These are phyloP conservation scores for Dioscorea alata DNA, from an alignment of 106 monocot genomes.

Conservation along the genomic window DNA sequence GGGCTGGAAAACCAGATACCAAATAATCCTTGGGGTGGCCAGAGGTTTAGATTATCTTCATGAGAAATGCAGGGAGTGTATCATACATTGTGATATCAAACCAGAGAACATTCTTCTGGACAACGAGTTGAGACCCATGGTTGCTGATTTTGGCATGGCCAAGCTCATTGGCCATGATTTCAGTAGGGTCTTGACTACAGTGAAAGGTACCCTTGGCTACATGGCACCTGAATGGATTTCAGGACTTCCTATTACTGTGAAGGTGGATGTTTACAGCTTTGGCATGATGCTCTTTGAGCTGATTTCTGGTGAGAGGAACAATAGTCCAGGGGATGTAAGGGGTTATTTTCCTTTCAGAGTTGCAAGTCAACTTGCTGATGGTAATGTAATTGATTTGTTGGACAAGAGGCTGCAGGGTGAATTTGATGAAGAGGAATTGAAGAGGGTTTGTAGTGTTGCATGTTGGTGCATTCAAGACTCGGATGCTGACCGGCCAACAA, in stretches of 20 bases:
- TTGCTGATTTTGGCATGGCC: slow-evolving; percentile 58
- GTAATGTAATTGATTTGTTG: slow-evolving; percentile 3
- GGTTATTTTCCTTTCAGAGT: slow-evolving; percentile 37
- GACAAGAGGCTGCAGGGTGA: slow-evolving; percentile 19
- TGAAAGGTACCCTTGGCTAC: slow-evolving; percentile 56
- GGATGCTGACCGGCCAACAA: slow-evolving; percentile 21
- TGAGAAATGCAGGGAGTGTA: slow-evolving; percentile 18
- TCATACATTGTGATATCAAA: slow-evolving; percentile 37
- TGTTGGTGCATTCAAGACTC: slow-evolving; percentile 30
- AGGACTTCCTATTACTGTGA: slow-evolving; percentile 37
- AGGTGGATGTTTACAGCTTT: slow-evolving; percentile 55
- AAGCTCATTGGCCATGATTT: slow-evolving; percentile 57
- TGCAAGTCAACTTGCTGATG: slow-evolving; percentile 13
- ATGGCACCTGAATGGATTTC: slow-evolving; percentile 64
- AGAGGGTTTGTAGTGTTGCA: slow-evolving; percentile 8
- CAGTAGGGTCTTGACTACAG: slow-evolving; percentile 46
- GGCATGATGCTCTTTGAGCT: slow-evolving; percentile 65
- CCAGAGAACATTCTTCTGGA: slow-evolving; percentile 53
- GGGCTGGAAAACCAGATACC: slow-evolving; percentile 8
- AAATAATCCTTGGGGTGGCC: no score
- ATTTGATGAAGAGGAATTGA: slow-evolving; percentile 14
- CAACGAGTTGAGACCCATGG: slow-evolving; percentile 27
- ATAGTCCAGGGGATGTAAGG: background rate
- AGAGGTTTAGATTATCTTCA: no score
- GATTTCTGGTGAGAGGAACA: slow-evolving; percentile 44